Conservation (phyloP, 225 moss, liverwort and hornwort genomes). For the Takakia lepidozioides region DNA sequence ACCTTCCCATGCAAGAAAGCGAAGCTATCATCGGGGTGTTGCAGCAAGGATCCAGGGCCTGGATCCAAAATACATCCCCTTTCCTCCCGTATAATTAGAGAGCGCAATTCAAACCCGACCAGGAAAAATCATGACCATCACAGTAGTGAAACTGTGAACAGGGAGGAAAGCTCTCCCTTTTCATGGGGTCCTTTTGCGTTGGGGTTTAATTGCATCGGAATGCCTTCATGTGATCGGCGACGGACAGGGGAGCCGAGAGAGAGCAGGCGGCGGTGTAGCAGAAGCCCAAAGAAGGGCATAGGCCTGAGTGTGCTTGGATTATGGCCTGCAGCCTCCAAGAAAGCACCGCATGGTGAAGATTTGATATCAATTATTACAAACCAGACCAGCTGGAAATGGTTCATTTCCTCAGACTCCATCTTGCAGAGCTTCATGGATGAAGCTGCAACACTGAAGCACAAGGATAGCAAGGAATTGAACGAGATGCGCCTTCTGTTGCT, state of each 20-base stretch:
- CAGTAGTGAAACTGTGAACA: slow-evolving; percentile 1
- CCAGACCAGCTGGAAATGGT: slow-evolving; percentile 43
- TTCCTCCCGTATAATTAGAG: slow-evolving; percentile 35
- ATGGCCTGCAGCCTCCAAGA: slow-evolving; percentile 23
- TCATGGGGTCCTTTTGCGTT: slow-evolving; percentile 6
- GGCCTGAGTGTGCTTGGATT: slow-evolving; percentile 24
- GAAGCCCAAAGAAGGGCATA: slow-evolving; percentile 10
- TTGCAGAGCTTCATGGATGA: slow-evolving; percentile 40
- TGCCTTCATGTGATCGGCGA: not conserved
- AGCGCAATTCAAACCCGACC: slow-evolving; percentile 20
- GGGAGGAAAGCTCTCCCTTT: not conserved
- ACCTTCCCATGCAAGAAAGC: not conserved
- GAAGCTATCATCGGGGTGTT: slow-evolving; percentile 3
- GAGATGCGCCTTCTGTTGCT: slow-evolving; percentile 41
- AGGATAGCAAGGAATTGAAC: slow-evolving; percentile 41
- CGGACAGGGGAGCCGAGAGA: slow-evolving; percentile 1
- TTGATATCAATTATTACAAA: slow-evolving; percentile 26
- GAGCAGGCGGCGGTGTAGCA: slow-evolving; percentile 5
- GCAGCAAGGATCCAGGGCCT: slow-evolving; percentile 16
- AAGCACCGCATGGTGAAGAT: slow-evolving; percentile 13
- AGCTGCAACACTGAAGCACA: slow-evolving; percentile 32
- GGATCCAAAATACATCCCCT: slow-evolving; percentile 45
- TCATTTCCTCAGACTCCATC: slow-evolving; percentile 38
- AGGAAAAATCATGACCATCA: not conserved
- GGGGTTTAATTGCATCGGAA: slow-evolving; percentile 1